Evolutionary conservation across 768 basidiomycete species (phyloP).

Genomic region (Crassisporium funariophilum): DNA sequence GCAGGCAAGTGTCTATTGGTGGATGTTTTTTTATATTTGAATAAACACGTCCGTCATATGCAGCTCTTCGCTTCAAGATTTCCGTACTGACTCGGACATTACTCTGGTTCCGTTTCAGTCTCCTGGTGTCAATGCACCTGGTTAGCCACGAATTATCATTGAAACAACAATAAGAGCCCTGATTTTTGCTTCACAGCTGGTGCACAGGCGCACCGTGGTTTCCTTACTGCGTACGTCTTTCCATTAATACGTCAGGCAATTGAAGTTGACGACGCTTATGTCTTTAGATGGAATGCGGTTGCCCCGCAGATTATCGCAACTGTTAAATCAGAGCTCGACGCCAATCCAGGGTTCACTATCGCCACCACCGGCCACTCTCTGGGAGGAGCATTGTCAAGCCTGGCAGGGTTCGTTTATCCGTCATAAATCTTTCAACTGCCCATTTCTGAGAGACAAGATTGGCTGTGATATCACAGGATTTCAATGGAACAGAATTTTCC

Average conservation of each 20-base stretch:
- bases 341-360: constrained; percentile 36
- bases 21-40: background rate
- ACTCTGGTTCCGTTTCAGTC: constrained; percentile 40
- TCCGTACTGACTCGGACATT: constrained; percentile 41
- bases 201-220: constrained; percentile 44
- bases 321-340: constrained; percentile 31
- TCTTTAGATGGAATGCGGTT: constrained; percentile 45
- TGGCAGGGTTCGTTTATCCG: constrained; percentile 28
- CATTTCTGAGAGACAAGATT: background rate
- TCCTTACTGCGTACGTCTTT: constrained; percentile 40
- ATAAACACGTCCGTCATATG: background rate
- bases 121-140: constrained; percentile 39
- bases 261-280: background rate
- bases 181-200: too few relatives aligned
- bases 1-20: constrained; percentile 30
- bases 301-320: constrained; percentile 36
- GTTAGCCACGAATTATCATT: constrained; percentile 21
- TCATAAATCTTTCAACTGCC: background rate
- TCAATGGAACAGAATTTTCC: constrained; percentile 41
- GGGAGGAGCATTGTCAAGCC: constrained; percentile 47
- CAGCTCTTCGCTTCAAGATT: constrained; percentile 40
- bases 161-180: too few relatives aligned
- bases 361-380: constrained; percentile 51
- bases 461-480: constrained; percentile 24
- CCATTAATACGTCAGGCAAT: too few relatives aligned